A percentile compares a stretch with the other conserved stretches of the same genome.
Conservation (phyloP, 495 filamentous ascomycete genomes). For the Aspergillus ellipticus region DNA sequence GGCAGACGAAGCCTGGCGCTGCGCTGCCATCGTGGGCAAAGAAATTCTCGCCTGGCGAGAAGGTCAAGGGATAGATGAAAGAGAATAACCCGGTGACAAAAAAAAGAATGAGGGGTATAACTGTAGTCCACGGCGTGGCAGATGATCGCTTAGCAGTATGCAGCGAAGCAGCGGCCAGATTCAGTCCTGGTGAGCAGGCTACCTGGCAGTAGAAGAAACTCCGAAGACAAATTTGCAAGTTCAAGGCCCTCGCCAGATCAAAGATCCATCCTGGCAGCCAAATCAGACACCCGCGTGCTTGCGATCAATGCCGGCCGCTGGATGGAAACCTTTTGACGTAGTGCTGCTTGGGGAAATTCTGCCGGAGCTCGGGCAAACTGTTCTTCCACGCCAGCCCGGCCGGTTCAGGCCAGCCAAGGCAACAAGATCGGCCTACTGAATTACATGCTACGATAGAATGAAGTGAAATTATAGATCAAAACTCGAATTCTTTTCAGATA, state of each 20-base stretch:
- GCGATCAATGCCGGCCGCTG: background rate
- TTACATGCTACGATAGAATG: background rate
- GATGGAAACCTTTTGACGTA: conserved; percentile 8
- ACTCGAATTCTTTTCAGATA: background rate
- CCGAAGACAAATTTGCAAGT: background rate
- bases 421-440: background rate
- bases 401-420: too few species aligned
- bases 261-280: background rate
- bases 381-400: conserved; percentile 34
- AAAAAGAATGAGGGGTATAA: background rate
- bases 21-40: conserved; percentile 28
- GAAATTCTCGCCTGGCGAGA: background rate
- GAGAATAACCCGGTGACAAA: background rate
- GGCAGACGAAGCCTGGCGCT: conserved; percentile 44
- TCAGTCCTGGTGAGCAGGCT: background rate
- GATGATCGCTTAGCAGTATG: background rate
- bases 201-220: background rate
- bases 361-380: conserved; percentile 23
- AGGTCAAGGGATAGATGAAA: background rate
- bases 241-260: background rate
- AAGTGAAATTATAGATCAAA: conserved; percentile 13
- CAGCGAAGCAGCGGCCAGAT: background rate
- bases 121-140: background rate
- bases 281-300: background rate
- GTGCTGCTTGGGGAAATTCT: conserved; percentile 40